Evolutionary conservation across 1,139 yeast genomes (phyloP), one percentile per base, ranked within the genome.

Genomic region (Kurtzmaniella quercitrusa): DNA sequence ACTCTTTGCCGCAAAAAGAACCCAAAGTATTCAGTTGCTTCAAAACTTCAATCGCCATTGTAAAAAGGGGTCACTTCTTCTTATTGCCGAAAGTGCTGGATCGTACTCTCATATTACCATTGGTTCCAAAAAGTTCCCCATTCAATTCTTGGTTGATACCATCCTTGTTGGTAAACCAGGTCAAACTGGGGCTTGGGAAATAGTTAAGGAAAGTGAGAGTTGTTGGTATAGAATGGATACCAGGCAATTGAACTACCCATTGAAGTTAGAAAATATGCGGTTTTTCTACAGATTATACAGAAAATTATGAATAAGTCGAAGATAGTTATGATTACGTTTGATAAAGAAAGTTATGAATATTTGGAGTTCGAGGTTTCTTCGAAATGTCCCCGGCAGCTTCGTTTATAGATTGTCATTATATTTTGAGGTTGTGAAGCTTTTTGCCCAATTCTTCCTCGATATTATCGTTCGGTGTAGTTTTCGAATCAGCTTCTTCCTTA

Each of bases 41-140:
- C 84, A 81, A 45, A 59, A 57, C 30, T 65, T 74, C 50, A 82
- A 69, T 48, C 48, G 52, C 19, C 52, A 55, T 44, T 87, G 87
- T 58, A 57, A 57, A 35, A 46, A 60, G 1, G 94, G 89, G 0
- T 63, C 88, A 15, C 61, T 76, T 30, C 63, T 88, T 33, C 67
- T 88, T 39, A 79, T 88, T 33, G 80, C 88, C 1, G 96, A 88
- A 55, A 84, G 94, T 63, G 96, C 96, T 0, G 96, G 96, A 0
- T 85, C 95, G 3, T 88, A 83, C 60, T 86, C 95, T 1, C 84
- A 87, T 54, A 84, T 88, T 37, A 76, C 80, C 1, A 74, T 88
- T 32, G 96, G 96, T 1, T 63, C 78, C 22, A 86, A 82, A 56
- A 76, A 69, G 50, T 88, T 88, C 63, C 96, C 96, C 0, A 84